These are phyloP conservation scores for Marchantia paleacea DNA, from an alignment of 225 moss, liverwort and hornwort species.

Conservation along the genomic window DNA sequence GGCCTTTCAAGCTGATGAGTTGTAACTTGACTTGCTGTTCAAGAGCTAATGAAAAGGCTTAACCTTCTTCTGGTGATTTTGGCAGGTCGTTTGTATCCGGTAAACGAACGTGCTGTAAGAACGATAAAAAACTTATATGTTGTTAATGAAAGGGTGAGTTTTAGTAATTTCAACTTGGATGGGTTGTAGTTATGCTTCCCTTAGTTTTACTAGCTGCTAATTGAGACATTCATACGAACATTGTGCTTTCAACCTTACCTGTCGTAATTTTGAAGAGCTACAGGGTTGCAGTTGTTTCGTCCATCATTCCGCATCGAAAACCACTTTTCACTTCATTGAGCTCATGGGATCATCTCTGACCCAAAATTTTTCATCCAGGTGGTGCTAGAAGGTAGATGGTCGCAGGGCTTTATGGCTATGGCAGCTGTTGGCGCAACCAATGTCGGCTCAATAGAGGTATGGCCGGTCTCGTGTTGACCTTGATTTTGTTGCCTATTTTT, in stretches of 20 bases:
- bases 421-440: constrained; percentile 95
- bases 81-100: constrained; percentile 64
- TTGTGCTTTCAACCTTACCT: background rate
- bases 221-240: background rate
- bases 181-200: background rate
- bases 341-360: background rate
- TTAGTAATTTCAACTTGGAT: background rate
- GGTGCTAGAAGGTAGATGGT: constrained; percentile 87
- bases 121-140: constrained; percentile 80
- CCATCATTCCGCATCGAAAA: background rate
- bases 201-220: background rate
- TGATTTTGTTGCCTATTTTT: background rate
- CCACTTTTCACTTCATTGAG: background rate
- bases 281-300: too few species aligned
- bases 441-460: constrained; percentile 89
- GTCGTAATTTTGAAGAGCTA: too few species aligned
- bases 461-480: background rate
- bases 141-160: constrained; percentile 71
- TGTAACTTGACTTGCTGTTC: background rate
- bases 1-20: background rate
- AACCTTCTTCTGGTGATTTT: background rate
- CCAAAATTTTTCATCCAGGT: constrained; percentile 32
- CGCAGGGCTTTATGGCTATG: constrained; percentile 94
- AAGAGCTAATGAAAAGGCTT: background rate
- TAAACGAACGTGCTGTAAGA: constrained; percentile 89